These are phyloP conservation scores for Schwanniomyces pseudopolymorphus DNA, from an alignment of 805 yeast genomes.

Conservation along the genomic window DNA sequence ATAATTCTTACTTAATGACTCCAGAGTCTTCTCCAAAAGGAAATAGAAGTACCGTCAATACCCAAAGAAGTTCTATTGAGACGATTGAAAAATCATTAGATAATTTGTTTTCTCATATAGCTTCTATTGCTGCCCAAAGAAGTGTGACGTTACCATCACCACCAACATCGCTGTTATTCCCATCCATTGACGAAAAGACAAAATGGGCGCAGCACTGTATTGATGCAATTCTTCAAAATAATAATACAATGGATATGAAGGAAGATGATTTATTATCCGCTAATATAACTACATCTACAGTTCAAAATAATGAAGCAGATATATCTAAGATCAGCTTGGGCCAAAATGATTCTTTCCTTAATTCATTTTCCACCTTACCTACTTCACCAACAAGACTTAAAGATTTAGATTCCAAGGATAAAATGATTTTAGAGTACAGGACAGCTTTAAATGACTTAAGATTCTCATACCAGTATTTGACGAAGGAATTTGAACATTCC, in stretches of 20 bases:
- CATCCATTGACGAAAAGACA: slow-evolving; percentile 22
- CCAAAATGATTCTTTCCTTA: slow-evolving; percentile 20
- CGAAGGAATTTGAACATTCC: slow-evolving; percentile 68
- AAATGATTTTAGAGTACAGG: slow-evolving; percentile 36
- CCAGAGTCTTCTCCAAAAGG: slow-evolving; percentile 10
- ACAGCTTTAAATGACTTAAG: slow-evolving; percentile 69
- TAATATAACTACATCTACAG: slow-evolving; percentile 7
- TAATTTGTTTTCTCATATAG: slow-evolving; percentile 45
- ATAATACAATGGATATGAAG: neutral
- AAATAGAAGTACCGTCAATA: neutral
- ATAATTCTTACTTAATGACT: slow-evolving; percentile 1
- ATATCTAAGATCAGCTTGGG: slow-evolving; percentile 8
- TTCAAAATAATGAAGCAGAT: slow-evolving; percentile 11
- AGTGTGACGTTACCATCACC: slow-evolving; percentile 40
- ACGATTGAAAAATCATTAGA: slow-evolving; percentile 30
- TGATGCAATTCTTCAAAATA: slow-evolving; percentile 23
- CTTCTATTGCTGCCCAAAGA: slow-evolving; percentile 45
- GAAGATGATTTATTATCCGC: slow-evolving; percentile 1
- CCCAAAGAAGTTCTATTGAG: neutral
- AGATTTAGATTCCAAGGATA: slow-evolving; percentile 13
- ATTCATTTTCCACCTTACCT: slow-evolving; percentile 29
- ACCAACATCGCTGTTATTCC: slow-evolving; percentile 14
- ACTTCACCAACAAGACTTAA: slow-evolving; percentile 17
- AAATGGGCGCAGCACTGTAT: slow-evolving; percentile 43
- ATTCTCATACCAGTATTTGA: slow-evolving; percentile 67